Percentiles rank a stretch among this genome's conserved stretches.
Conservation (phyloP, 1,284 basidiomycete genomes). For the Apiotrichum gracile region DNA sequence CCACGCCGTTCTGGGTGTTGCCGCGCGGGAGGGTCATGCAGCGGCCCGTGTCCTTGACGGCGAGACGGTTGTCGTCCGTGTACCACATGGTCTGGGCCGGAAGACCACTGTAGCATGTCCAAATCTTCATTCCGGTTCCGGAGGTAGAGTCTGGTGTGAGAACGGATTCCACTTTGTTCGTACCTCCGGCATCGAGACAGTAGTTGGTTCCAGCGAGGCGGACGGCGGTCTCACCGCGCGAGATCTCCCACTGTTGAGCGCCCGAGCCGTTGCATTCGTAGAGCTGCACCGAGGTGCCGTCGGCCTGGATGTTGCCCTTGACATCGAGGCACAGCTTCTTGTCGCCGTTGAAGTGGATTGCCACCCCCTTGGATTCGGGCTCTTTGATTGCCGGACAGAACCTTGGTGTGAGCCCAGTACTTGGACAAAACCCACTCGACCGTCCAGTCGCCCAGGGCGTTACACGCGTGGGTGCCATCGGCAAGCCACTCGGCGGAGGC, state of each 20-base stretch:
- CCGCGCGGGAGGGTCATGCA: slow-evolving; percentile 32
- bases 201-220: slow-evolving; percentile 24
- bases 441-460: not conserved
- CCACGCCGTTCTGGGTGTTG: slow-evolving; percentile 9
- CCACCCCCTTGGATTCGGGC: not conserved
- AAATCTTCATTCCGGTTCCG: slow-evolving; percentile 16
- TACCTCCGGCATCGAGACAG: slow-evolving; percentile 16
- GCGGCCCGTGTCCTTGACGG: slow-evolving; percentile 11
- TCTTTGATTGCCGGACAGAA: not conserved
- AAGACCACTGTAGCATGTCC: slow-evolving; percentile 11
- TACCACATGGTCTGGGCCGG: slow-evolving; percentile 14
- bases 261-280: slow-evolving; percentile 2
- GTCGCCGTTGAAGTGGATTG: slow-evolving; percentile 8
- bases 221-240: slow-evolving; percentile 5
- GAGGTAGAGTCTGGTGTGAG: slow-evolving; percentile 3
- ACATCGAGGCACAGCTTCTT: slow-evolving; percentile 11
- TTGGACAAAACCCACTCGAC: not conserved
- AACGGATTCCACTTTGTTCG: not conserved
- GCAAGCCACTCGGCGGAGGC: not conserved
- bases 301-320: not conserved
- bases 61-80: slow-evolving; percentile 11
- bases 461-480: not conserved
- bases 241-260: not conserved
- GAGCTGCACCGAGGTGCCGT: slow-evolving; percentile 13
- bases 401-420: not conserved